A percentile compares a stretch with the other conserved stretches of the same genome.
phyloP scores from a whole-genome alignment of 352 stramenopile genomes.

The Pseudoperonospora humuli region DNA sequence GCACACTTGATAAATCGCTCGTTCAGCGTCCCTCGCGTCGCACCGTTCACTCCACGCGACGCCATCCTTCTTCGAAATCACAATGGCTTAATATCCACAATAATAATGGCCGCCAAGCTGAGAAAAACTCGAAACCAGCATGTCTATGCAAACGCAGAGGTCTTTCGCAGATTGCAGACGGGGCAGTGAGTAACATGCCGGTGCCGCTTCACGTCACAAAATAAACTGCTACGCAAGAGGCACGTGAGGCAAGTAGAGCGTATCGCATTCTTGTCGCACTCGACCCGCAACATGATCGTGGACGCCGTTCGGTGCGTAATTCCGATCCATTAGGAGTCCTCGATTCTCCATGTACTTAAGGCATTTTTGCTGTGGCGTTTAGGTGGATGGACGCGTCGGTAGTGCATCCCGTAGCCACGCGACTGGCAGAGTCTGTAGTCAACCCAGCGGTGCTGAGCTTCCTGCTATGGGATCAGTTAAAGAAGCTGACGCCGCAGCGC shows the following conservation, averaged over 20 bases:
- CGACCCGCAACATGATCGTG: too few relatives aligned
- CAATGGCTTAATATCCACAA: conserved; percentile 1
- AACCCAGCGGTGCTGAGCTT: conserved; percentile 73
- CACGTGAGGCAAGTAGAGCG: neutral
- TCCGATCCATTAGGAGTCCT: too few relatives aligned
- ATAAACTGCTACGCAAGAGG: neutral
- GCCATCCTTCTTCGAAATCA: conserved; percentile 17
- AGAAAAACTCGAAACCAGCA: neutral
- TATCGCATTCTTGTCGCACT: too few relatives aligned
- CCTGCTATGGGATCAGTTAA: conserved; percentile 62
- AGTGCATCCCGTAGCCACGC: conserved; percentile 46
- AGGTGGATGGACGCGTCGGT: conserved; percentile 56
- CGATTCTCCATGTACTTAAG: neutral
- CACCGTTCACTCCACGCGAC: conserved; percentile 42
- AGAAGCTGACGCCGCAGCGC: conserved; percentile 65
- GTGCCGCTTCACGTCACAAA: conserved; percentile 9
- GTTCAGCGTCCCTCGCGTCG: conserved; percentile 48
- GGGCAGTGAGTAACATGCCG: conserved; percentile 5
- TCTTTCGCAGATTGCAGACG: conserved; percentile 10
- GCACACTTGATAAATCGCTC: conserved; percentile 76
- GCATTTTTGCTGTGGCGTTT: neutral
- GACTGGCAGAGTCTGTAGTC: conserved; percentile 54
- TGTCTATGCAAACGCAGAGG: conserved; percentile 5
- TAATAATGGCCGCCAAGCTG: neutral
- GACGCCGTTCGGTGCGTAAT: conserved; percentile 36